These are phyloP conservation scores for Penicillium verhagenii DNA, from an alignment of 495 filamentous ascomycete species.

Conservation along the genomic window DNA sequence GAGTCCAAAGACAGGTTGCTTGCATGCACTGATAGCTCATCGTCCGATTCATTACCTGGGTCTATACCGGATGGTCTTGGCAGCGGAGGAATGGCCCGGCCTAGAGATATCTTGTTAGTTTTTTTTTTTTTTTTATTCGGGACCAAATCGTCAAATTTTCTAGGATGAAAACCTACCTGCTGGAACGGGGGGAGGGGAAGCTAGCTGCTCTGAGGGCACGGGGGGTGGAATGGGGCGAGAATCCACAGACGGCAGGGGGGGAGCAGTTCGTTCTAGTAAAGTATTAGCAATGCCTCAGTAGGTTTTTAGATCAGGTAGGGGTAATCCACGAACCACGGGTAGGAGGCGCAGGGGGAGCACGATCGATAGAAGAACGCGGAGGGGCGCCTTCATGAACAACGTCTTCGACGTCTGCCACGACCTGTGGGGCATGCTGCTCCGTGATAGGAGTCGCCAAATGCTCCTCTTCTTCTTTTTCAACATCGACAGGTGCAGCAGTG, in stretches of 20 bases:
- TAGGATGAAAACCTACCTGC: conserved; percentile 55
- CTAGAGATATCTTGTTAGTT: conserved; percentile 40
- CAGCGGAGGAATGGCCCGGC: conserved; percentile 55
- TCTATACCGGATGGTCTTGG: conserved; percentile 60
- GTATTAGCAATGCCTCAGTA: background rate
- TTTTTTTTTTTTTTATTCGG: conserved; percentile 28
- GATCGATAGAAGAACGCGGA: conserved; percentile 46
- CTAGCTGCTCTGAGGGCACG: conserved; percentile 60
- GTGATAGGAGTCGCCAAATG: conserved; percentile 33
- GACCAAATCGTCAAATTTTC: conserved; percentile 7
- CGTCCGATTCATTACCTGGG: conserved; percentile 86
- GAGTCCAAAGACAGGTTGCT: conserved; percentile 44
- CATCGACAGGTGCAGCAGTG: conserved; percentile 34
- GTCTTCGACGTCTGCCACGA: conserved; percentile 65
- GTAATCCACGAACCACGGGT: conserved; percentile 49
- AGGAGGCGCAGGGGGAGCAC: conserved; percentile 40
- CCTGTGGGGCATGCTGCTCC: conserved; percentile 47
- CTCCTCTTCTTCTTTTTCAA: conserved; percentile 46
- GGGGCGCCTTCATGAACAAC: conserved; percentile 42
- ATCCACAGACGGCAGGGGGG: conserved; percentile 34
- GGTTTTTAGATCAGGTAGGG: background rate
- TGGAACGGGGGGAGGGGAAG: conserved; percentile 66
- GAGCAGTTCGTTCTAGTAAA: conserved; percentile 26
- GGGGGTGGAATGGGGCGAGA: conserved; percentile 49
- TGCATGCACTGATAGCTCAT: conserved; percentile 77